Evolutionary conservation across 768 basidiomycete species (phyloP).

Genomic region (Hygrocybe punicea): DNA sequence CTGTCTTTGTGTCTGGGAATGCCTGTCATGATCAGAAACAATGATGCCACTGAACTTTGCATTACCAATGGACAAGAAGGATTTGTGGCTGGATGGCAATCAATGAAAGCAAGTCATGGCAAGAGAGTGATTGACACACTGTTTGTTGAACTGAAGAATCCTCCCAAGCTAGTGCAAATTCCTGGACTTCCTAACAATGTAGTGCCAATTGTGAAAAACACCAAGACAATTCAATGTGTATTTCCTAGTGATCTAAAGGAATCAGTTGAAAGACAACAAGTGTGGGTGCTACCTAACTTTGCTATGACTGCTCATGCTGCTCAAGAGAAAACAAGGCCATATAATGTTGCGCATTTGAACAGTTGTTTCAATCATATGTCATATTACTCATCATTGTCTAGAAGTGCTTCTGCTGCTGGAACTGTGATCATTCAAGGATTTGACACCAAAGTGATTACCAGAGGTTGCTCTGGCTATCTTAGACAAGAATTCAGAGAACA

Average conservation of each 20-base stretch:
- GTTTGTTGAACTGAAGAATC: slow-evolving; percentile 11
- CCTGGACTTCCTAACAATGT: slow-evolving; percentile 11
- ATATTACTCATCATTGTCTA: background rate
- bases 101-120: slow-evolving; percentile 17
- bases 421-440: slow-evolving; percentile 33
- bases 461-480: slow-evolving; percentile 23
- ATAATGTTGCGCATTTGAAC: slow-evolving; percentile 30
- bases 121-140: slow-evolving; percentile 15
- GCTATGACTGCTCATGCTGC: slow-evolving; percentile 28
- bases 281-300: slow-evolving; percentile 24
- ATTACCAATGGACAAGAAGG: slow-evolving; percentile 30
- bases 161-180: slow-evolving; percentile 6
- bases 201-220: slow-evolving; percentile 13
- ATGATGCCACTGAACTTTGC: slow-evolving; percentile 18
- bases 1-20: slow-evolving; percentile 30
- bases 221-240: slow-evolving; percentile 6
- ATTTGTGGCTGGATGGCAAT: slow-evolving; percentile 26
- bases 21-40: slow-evolving; percentile 35
- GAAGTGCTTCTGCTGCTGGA: slow-evolving; percentile 8
- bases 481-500: slow-evolving; percentile 4
- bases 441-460: slow-evolving; percentile 19
- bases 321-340: slow-evolving; percentile 27
- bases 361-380: slow-evolving; percentile 7
- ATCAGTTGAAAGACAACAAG: slow-evolving; percentile 18
- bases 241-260: slow-evolving; percentile 14